Evolutionary conservation across 225 moss, liverwort and hornwort genomes (phyloP), one percentile per base, ranked within the genome.

Genomic region (Physcomitrium patens): DNA sequence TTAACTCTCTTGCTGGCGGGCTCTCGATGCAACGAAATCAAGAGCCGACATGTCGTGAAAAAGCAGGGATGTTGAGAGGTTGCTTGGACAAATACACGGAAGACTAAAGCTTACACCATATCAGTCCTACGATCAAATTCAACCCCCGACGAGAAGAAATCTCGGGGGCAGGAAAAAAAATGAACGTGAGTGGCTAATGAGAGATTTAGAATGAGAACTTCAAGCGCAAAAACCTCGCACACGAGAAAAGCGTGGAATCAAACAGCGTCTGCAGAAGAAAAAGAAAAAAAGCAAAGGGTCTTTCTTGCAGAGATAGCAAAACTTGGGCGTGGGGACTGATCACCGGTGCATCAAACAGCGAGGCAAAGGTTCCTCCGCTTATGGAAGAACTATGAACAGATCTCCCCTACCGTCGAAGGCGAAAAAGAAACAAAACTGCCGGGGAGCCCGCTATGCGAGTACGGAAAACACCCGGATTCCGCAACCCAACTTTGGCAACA

Each of bases 401-500:
- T 64, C 69, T 73, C 57, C 73, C 16, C 57, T 57, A 63, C 51
- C 72, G 55, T 66, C 45, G 67, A 53, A 53, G 53, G 0, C 31
- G 31, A 53, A 18, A 49, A 49, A 49, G 15, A 26, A 42, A 63
- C 48, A 55, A 52, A n/a, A 52, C 66, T 60, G 10, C 51, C 52
- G 37, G 23, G 12, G 50, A 41, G 10, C 19, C 31, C 49, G 11
- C 48, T 56, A 47, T 14, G 71, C 49, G 48, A 46, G 24, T 56
- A 50, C 27, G 65, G 65, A 63, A 22, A 13, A 50, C 14, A 58
- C 68, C 28, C 12, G 23, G 57, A 71, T 56, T 42, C 68, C 63
- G 28, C 63, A 27, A 14, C 14, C 76, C 60, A 76, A 55, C 45
- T 77, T 63, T 46, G 70, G 66, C 67, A 59, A 57, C 63, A 65